phyloP scores from a whole-genome alignment of 176 grass and related monocot genomes.

The Paspalum notatum region DNA sequence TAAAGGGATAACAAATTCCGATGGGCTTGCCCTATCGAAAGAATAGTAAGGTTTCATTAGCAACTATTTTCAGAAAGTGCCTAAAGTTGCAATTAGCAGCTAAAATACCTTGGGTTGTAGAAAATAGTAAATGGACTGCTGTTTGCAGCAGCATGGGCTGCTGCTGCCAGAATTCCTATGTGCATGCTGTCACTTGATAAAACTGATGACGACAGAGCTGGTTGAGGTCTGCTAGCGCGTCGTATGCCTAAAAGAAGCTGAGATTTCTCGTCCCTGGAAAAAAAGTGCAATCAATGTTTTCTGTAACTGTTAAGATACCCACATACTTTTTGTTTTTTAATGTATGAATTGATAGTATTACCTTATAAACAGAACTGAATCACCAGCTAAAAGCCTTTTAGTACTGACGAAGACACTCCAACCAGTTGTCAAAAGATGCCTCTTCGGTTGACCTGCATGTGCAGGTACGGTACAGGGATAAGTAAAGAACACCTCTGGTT shows the following conservation, averaged over 20 bases:
- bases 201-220: conserved; percentile 93
- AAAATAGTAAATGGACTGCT: conserved; percentile 97
- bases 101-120: conserved; percentile 89
- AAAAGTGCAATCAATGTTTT: conserved; percentile 36
- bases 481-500: conserved; percentile 34
- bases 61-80: background rate
- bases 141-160: conserved; percentile 90
- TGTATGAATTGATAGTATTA: conserved; percentile 36
- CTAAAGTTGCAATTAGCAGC: conserved; percentile 25
- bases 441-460: conserved; percentile 95
- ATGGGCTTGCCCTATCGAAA: conserved; percentile 79
- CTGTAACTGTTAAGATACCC: conserved; percentile 14
- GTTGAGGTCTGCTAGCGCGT: conserved; percentile 77
- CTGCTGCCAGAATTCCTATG: conserved; percentile 95
- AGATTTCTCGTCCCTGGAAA: conserved; percentile 92
- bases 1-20: conserved; percentile 94
- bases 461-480: conserved; percentile 25
- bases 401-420: conserved; percentile 98
- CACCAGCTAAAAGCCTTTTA: conserved; percentile 87
- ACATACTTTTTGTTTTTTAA: conserved; percentile 21
- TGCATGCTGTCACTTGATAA: conserved; percentile 99
- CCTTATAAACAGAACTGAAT: conserved; percentile 98
- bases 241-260: conserved; percentile 96
- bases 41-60: conserved; percentile 28
- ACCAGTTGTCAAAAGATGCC: conserved; percentile 94